These are phyloP conservation scores for Mycena albidolilacea DNA, from an alignment of 768 basidiomycete genomes.

Conservation along the genomic window DNA sequence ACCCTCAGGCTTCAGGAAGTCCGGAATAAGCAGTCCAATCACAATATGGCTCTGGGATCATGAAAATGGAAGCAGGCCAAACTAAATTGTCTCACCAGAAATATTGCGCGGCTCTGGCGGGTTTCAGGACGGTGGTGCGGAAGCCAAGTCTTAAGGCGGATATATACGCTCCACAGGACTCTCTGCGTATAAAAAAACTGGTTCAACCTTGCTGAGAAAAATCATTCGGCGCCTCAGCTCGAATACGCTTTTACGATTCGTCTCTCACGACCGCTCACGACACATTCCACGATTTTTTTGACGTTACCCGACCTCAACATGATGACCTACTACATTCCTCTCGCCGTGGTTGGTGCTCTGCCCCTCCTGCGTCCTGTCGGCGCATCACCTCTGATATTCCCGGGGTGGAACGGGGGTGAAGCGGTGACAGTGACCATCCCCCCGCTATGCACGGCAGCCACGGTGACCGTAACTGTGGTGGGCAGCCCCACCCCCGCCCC, in stretches of 20 bases:
- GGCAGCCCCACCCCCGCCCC: neutral
- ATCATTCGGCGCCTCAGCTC: slow-evolving; percentile 5
- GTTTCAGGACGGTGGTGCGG: neutral
- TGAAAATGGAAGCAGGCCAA: neutral
- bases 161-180: neutral
- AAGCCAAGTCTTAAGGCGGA: slow-evolving; percentile 23
- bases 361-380: slow-evolving; percentile 21
- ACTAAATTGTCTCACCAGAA: slow-evolving; percentile 1
- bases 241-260: slow-evolving; percentile 14
- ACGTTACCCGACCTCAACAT: neutral
- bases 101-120: neutral
- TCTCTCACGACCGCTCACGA: neutral
- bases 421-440: slow-evolving; percentile 22
- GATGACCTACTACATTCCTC: slow-evolving; percentile 26
- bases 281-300: neutral
- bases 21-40: too few species aligned
- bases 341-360: slow-evolving; percentile 9
- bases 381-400: neutral
- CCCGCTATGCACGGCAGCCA: slow-evolving; percentile 3
- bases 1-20: too few species aligned
- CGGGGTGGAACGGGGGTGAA: neutral
- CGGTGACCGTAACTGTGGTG: too few species aligned
- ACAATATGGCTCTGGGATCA: too few species aligned
- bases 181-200: slow-evolving; percentile 16
- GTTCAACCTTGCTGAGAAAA: slow-evolving; percentile 2